Conservation (phyloP, 2,329 filamentous ascomycete species). For the Diaporthe destruens region DNA sequence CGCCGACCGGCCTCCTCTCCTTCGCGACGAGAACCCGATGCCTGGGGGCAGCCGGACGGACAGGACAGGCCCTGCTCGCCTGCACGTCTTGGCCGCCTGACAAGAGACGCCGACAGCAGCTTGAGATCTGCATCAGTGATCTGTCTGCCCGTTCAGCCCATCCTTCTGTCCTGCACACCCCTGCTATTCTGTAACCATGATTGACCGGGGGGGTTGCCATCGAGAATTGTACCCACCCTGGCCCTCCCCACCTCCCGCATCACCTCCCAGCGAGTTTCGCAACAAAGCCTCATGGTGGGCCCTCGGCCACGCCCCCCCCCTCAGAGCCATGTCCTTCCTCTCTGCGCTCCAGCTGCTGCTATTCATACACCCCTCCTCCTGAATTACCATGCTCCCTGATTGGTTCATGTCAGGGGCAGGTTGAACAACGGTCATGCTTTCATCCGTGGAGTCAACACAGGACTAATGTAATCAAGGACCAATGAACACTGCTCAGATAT, state of each 20-base stretch:
- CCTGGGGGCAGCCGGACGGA: constrained; percentile 8
- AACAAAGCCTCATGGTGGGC: constrained; percentile 43
- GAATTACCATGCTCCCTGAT: constrained; percentile 49
- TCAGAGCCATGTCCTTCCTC: constrained; percentile 34
- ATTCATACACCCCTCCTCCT: constrained; percentile 41
- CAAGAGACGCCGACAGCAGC: constrained; percentile 45
- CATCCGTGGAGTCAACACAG: constrained; percentile 60
- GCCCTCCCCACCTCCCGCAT: constrained; percentile 44
- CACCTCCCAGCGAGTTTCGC: constrained; percentile 43
- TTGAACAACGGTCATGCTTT: constrained; percentile 66
- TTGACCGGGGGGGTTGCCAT: constrained; percentile 28
- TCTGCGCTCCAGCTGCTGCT: constrained; percentile 22
- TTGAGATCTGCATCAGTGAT: constrained; percentile 47
- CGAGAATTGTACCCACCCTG: constrained; percentile 35
- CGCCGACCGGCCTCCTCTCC: constrained; percentile 21
- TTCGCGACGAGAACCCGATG: constrained; percentile 24
- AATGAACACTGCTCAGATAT: constrained; percentile 55
- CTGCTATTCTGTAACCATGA: constrained; percentile 38
- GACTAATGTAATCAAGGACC: constrained; percentile 59
- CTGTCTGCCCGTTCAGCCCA: constrained; percentile 42
- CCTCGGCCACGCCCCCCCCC: constrained; percentile 39
- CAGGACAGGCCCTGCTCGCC: constrained; percentile 8
- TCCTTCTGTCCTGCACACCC: constrained; percentile 42
- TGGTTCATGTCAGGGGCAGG: constrained; percentile 54
- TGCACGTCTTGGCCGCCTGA: constrained; percentile 36